These are phyloP conservation scores for Clausena lansium DNA, from an alignment of 345 rosid species.

Conservation along the genomic window DNA sequence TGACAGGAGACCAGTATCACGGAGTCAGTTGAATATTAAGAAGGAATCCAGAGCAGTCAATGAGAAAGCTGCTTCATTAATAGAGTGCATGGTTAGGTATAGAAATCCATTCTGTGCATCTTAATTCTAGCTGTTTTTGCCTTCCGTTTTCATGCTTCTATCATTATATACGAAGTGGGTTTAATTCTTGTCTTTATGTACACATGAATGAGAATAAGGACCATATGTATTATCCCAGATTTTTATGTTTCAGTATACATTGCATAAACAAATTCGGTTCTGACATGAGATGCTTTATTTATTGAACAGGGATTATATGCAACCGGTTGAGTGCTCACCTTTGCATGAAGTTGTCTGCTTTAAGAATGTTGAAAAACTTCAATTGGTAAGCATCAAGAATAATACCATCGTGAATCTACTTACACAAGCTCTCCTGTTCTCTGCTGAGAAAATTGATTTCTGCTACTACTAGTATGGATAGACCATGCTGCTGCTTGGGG, in stretches of 20 bases:
- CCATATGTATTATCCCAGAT: background rate
- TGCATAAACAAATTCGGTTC: background rate
- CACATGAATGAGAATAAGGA: background rate
- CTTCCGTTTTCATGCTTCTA: conserved; percentile 11
- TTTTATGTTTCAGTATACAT: background rate
- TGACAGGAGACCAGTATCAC: conserved; percentile 62
- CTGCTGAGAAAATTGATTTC: background rate
- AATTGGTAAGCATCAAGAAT: conserved; percentile 49
- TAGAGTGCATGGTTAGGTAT: conserved; percentile 71
- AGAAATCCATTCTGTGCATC: background rate
- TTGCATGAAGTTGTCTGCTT: conserved; percentile 82
- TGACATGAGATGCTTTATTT: conserved; percentile 13
- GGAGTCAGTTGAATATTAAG: conserved; percentile 37
- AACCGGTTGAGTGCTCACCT: conserved; percentile 66
- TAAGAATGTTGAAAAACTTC: conserved; percentile 67
- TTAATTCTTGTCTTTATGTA: background rate
- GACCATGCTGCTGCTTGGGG: background rate
- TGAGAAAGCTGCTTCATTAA: conserved; percentile 53
- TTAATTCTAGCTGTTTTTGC: background rate
- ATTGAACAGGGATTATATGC: conserved; percentile 65
- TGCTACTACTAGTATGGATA: background rate
- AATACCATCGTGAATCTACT: background rate
- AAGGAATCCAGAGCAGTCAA: conserved; percentile 44
- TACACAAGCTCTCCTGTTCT: background rate
- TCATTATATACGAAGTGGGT: background rate